Evolutionary conservation across 208 protist genomes (phyloP), one percentile per base, ranked within the genome.

Genomic region (Wallacemonas sp.): DNA sequence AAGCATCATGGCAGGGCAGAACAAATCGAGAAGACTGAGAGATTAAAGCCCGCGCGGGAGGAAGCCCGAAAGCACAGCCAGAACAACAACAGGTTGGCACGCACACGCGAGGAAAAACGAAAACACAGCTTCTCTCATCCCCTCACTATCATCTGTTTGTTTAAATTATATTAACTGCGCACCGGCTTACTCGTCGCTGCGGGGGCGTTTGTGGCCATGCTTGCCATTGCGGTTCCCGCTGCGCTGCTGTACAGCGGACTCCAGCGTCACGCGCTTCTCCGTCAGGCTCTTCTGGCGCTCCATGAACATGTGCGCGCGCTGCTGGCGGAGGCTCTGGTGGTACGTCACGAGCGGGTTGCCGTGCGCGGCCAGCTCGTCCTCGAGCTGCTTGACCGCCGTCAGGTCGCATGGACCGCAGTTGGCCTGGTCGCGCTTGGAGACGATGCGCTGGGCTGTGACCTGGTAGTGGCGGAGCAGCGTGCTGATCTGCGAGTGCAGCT

Each of bases 371-470:
- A 91, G 66, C 36, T 89, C 81, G 22, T 94, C 91, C 70, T 95
- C 91, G 12, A 95, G 76, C 61, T 87, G 81, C 67, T 92, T 90
- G 45, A 94, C 84, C 7, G 82, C 73, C 1, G 86, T 73, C 22
- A 95, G 57, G 61, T 95, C 93, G 65, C 81, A 92, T 2, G 93
- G 93, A 3, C 90, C 93, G 54, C 85, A 92, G 65, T 73, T 81
- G 18, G 75, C 80, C 45, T 92, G 77, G 54, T 95, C 87, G 14
- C 93, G 88, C 68, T 81, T 79, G 18, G 79, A 63, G 54, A 77
- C 74, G 45, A 91, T 94, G 49, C 76, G 68, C 57, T 91, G 76
- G 36, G 77, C 76, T 36, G 78, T 92, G 25, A 74, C 72, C 63
- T 91, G 74, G 44, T 95, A 87, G 78, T 94, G 81, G 12, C 82